Percentiles rank a stretch among this genome's conserved stretches.
Evolutionary conservation across 768 basidiomycete species (phyloP).

Genomic region (Tylopilus cervinicoccineus): DNA sequence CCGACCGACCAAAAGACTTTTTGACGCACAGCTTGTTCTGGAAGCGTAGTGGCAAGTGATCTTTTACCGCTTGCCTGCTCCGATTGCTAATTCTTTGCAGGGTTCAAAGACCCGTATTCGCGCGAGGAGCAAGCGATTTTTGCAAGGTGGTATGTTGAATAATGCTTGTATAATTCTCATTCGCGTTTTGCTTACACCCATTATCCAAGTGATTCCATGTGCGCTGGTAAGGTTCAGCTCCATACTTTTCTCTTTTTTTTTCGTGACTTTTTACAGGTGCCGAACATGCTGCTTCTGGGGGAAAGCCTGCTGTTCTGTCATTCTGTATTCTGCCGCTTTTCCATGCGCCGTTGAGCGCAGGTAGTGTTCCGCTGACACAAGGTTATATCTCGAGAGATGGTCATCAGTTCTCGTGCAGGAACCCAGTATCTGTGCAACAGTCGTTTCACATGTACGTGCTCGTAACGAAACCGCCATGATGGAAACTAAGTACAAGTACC

Average conservation of each 20-base stretch:
- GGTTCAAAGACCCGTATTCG: slow-evolving; percentile 62
- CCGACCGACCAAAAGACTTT: slow-evolving; percentile 47
- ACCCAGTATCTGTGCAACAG: slow-evolving; percentile 46
- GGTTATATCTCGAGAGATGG: slow-evolving; percentile 56
- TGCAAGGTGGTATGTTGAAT: slow-evolving; percentile 42
- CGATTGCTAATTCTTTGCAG: slow-evolving; percentile 25
- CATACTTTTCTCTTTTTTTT: neutral
- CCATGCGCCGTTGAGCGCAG: slow-evolving; percentile 35
- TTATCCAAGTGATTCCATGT: slow-evolving; percentile 45
- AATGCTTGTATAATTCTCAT: no score
- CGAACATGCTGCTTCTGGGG: slow-evolving; percentile 42
- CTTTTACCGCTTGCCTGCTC: neutral
- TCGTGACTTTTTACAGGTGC: slow-evolving; percentile 33
- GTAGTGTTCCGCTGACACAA: slow-evolving; percentile 19
- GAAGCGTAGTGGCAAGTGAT: slow-evolving; percentile 47
- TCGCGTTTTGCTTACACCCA: neutral
- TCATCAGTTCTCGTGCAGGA: slow-evolving; percentile 49
- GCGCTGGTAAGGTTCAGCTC: slow-evolving; percentile 34
- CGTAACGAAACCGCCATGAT: neutral
- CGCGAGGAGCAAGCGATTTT: slow-evolving; percentile 52
- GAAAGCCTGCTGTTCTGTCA: slow-evolving; percentile 41
- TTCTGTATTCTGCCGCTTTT: slow-evolving; percentile 54
- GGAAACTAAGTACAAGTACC: neutral
- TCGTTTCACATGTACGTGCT: slow-evolving; percentile 55
- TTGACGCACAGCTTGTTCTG: slow-evolving; percentile 53